phyloP scores from a whole-genome alignment of 495 filamentous ascomycete species.

The Penicillium verhagenii region DNA sequence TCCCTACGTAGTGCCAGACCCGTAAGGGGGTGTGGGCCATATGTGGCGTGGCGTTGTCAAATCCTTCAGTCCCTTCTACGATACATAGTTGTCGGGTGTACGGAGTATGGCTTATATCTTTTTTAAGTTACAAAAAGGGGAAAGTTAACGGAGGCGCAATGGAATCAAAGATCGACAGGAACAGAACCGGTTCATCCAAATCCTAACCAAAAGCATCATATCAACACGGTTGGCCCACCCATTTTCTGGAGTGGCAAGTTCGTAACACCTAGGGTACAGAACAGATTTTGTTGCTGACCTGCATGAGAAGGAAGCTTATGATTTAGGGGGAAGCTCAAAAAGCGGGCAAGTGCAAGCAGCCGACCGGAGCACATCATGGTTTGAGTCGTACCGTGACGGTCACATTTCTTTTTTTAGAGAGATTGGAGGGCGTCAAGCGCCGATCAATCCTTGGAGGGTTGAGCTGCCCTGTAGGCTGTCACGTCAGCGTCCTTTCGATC shows the following conservation, averaged over 20 bases:
- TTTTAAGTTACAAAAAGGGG: neutral
- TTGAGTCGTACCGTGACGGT: neutral
- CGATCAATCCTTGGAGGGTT: neutral
- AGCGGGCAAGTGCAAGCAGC: neutral
- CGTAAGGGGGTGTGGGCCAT: conserved; percentile 26
- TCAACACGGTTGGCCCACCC: conserved; percentile 26
- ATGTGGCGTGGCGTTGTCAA: conserved; percentile 26
- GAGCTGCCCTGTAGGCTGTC: no score
- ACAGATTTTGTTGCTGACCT: neutral
- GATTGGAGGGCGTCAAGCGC: neutral
- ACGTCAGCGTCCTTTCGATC: neutral
- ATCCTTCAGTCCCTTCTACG: conserved; percentile 21
- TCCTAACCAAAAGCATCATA: conserved; percentile 19
- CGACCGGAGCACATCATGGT: neutral
- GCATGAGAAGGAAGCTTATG: no score
- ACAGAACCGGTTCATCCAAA: conserved; percentile 23
- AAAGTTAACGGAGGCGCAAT: conserved; percentile 9
- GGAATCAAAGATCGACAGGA: conserved; percentile 25
- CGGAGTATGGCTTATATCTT: conserved; percentile 22
- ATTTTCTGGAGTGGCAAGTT: conserved; percentile 23
- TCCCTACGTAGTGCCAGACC: conserved; percentile 11
- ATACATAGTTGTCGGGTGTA: conserved; percentile 29
- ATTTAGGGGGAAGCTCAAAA: neutral
- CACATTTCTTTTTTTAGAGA: neutral
- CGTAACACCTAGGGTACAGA: conserved; percentile 24